Conservation (phyloP, 1,139 yeast species). For the Dujonia santamariae region DNA sequence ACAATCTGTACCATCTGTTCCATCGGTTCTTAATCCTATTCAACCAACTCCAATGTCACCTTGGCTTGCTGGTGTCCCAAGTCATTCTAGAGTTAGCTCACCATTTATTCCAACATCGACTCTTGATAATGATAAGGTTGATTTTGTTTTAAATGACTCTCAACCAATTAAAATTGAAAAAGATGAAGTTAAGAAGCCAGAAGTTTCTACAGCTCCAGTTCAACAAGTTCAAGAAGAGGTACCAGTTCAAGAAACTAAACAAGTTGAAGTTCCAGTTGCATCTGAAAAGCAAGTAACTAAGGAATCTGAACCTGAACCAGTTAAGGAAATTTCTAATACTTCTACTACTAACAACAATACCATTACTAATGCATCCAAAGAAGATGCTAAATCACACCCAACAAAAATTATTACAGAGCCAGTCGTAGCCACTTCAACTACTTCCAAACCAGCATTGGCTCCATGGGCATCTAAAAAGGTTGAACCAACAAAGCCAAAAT, state of each 20-base stretch:
- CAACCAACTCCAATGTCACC: conserved; percentile 45
- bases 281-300: conserved; percentile 4
- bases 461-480: conserved; percentile 51
- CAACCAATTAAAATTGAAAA: neutral
- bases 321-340: neutral
- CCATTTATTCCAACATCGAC: conserved; percentile 28
- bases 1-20: conserved; percentile 14
- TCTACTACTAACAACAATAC: neutral
- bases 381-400: neutral
- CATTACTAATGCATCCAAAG: neutral
- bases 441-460: conserved; percentile 30
- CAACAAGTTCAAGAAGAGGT: neutral
- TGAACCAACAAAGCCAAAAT: conserved; percentile 37
- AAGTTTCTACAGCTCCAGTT: neutral
- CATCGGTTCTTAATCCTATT: conserved; percentile 15
- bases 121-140: neutral
- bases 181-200: neutral
- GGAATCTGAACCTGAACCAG: neutral
- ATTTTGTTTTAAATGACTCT: neutral
- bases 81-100: conserved; percentile 41
- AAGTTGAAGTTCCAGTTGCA: conserved; percentile 4
- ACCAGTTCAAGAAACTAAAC: too few species aligned
- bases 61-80: conserved; percentile 31
- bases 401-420: neutral
- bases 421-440: neutral